phyloP scores from a whole-genome alignment of 345 rosid species.

The Eutrema japonicum region DNA sequence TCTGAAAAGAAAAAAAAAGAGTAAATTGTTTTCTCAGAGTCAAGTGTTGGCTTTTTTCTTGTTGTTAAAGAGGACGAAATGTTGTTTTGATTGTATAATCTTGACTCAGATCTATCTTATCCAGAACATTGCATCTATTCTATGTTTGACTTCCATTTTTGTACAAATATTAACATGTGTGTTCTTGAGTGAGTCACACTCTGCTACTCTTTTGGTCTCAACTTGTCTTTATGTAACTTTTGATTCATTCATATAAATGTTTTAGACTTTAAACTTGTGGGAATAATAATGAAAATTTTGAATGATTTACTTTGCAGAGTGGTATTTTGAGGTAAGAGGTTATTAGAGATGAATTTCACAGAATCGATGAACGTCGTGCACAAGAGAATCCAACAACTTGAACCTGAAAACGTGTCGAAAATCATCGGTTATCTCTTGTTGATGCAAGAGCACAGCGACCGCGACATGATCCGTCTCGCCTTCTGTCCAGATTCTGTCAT shows the following conservation, averaged over 20 bases:
- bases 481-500: slow-evolving; percentile 73
- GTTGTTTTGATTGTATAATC: slow-evolving; percentile 23
- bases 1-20: neutral
- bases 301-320: slow-evolving; percentile 18
- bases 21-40: neutral
- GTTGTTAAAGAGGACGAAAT: neutral
- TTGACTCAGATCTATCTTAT: slow-evolving; percentile 26
- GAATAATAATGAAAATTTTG: neutral
- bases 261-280: slow-evolving; percentile 21
- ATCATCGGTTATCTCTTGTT: slow-evolving; percentile 79
- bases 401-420: slow-evolving; percentile 83
- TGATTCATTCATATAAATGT: slow-evolving; percentile 29
- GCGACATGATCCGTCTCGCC: slow-evolving; percentile 88
- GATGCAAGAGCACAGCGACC: slow-evolving; percentile 71
- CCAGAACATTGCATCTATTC: neutral
- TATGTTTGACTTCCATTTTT: slow-evolving; percentile 28
- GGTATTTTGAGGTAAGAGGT: slow-evolving; percentile 17
- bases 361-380: slow-evolving; percentile 82
- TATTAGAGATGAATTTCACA: slow-evolving; percentile 68
- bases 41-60: neutral
- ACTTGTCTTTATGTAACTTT: slow-evolving; percentile 25
- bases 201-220: slow-evolving; percentile 26
- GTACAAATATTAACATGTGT: slow-evolving; percentile 26
- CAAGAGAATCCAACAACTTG: slow-evolving; percentile 76
- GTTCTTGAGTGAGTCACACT: slow-evolving; percentile 36